Conservation (phyloP, 768 basidiomycete genomes). For the Leccinum boreale region DNA sequence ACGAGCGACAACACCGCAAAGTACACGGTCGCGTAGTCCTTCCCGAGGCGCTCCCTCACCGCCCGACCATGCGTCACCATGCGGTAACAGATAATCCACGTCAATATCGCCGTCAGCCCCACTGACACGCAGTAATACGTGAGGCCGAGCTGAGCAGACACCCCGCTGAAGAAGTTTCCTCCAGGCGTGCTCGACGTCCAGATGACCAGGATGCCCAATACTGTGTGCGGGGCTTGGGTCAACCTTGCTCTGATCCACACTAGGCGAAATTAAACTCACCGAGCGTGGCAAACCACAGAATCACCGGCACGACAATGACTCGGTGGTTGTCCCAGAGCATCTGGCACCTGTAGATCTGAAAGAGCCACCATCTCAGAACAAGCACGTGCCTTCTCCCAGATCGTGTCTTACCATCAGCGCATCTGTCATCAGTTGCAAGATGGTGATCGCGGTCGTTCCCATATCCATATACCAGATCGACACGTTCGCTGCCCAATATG, state of each 20-base stretch:
- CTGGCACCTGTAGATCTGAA: conserved; percentile 39
- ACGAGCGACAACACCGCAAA: conserved; percentile 14
- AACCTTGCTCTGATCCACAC: neutral
- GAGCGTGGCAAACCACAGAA: conserved; percentile 24
- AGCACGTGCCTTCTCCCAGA: neutral
- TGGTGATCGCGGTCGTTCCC: conserved; percentile 26
- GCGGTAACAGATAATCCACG: conserved; percentile 17
- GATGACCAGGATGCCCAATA: conserved; percentile 15
- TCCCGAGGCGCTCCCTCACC: conserved; percentile 15
- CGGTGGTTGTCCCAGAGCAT: conserved; percentile 28
- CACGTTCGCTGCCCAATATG: conserved; percentile 28
- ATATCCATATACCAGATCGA: conserved; percentile 31
- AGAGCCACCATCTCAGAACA: neutral
- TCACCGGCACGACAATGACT: conserved; percentile 15
- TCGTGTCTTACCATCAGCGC: conserved; percentile 34
- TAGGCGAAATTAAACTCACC: conserved; percentile 12
- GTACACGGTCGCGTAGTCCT: conserved; percentile 20
- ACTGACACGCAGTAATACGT: conserved; percentile 21
- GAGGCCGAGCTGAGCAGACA: conserved; percentile 14
- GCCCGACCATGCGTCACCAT: conserved; percentile 11
- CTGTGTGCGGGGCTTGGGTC: conserved; percentile 6
- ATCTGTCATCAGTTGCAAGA: conserved; percentile 36
- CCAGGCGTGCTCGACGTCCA: conserved; percentile 16
- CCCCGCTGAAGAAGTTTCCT: conserved; percentile 16
- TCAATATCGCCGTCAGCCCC: conserved; percentile 20